Evolutionary conservation across 2,329 filamentous ascomycete genomes (phyloP), one percentile per base, ranked within the genome.

Genomic region (Myriosclerotinia curreyana): DNA sequence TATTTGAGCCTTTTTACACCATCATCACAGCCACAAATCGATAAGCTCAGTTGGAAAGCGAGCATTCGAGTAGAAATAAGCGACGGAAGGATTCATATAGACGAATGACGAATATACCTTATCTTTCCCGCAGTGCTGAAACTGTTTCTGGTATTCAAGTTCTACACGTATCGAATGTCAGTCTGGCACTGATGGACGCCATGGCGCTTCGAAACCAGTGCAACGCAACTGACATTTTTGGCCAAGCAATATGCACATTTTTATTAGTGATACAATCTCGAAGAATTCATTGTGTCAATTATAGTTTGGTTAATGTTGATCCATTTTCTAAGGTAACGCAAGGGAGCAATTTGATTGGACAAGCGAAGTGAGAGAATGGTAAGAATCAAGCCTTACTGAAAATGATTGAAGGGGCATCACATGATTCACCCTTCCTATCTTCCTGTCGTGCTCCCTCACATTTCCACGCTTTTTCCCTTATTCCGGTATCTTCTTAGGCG

Each of bases 391-490:
- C 60, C 60, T 62, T 62, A 3, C 60, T 50, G 34, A 53, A 44
- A 59, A 36, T 20, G 9, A 51, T 64, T 31, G 42, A 59, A 64
- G 52, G 40, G 28, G 22, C 14, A 59, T 65, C 64, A 67, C 68
- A 66, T 65, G 67, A 70, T 66, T 52, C 64, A 42, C 42, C 25
- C 49, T 66, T 52, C 31, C 58, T 67, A 48, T 64, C 58, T 56
- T 67, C 31, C 61, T 64, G 61, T 64, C 46, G 50, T 54, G 62
- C 22, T 49, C 56, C 58, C 62, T 62, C 64, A 49, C 65, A 65
- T 69, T 58, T 67, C 65, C 68, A 70, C 48, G 56, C 61, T 42
- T 49, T 61, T 61, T 56, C 62, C 58, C 55, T 60, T 60, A 60
- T 58, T 62, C 52, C 54, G 49, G 50, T 48, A 64, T 44, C 46